Evolutionary conservation across 176 grass and related monocot species (phyloP), one percentile per base, ranked within the genome.

Genomic region (Calamus simplicifolius): DNA sequence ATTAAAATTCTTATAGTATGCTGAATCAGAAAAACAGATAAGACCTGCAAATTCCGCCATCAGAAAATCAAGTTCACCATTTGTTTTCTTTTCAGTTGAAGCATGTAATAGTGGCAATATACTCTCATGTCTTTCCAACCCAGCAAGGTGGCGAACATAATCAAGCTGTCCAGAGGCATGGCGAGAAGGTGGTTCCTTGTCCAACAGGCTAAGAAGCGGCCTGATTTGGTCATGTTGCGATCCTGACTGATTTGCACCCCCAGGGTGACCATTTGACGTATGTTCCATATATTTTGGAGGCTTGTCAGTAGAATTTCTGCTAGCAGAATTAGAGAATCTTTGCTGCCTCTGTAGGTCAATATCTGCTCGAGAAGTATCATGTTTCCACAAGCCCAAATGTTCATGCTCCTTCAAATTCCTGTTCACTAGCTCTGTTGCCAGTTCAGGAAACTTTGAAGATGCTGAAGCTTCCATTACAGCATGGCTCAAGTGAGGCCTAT

Each of bases 101-200:
- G 76, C 59, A 88, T 98, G 93, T 53, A 98, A 77, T 54, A 98
- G 82, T 43, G 93, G 93, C 62, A 98, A 82, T 72, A 98, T 92
- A 49, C 87, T 98, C 70, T 98, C 93, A 75, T 98, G 93, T 43
- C 70, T 91, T 83, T 85, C 87, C 65, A 98, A 53, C 73, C 93
- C 93, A 80, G 93, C 92, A 35, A 92, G 70, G 29, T 92, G 84
- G 30, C 70, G 69, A 56, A 80, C 79, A 18, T 92, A 92, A 80
- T 98, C 93, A 69, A 98, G 81, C 72, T 98, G 93, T 38, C 93
- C 93, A 73, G 93, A 98, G 76, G 89, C 87, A 75, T 85, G 84
- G 29, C 93, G 93, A 30, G 93, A 98, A 52, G 87, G 87, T 38
- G 88, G 84, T 73, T 98, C 93, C 72, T 98, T 98, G 67, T 85